phyloP scores from a whole-genome alignment of 306 rosid species.

The Rosa lucieae region DNA sequence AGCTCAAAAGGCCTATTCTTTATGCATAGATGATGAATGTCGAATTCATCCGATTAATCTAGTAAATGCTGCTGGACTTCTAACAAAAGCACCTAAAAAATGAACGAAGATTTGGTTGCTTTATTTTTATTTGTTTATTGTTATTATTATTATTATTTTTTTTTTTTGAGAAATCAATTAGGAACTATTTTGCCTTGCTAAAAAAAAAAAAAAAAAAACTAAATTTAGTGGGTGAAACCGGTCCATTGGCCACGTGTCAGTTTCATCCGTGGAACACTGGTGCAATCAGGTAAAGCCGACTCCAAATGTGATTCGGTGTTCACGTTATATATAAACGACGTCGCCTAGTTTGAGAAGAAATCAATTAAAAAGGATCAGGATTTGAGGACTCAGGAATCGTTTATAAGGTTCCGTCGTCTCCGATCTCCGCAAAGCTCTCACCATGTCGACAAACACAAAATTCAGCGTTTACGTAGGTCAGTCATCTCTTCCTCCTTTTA shows the following conservation, averaged over 20 bases:
- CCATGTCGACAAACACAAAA: conserved; percentile 48
- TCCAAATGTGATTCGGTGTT: background rate
- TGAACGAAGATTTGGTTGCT: too few species aligned
- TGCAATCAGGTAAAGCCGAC: background rate
- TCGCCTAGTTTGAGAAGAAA: background rate
- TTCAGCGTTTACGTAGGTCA: conserved; percentile 55
- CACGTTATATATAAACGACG: background rate
- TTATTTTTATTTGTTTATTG: too few species aligned
- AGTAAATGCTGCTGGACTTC: too few species aligned
- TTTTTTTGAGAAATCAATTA: too few species aligned
- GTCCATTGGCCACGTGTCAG: background rate
- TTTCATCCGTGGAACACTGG: background rate
- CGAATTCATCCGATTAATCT: too few species aligned
- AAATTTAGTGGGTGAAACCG: too few species aligned
- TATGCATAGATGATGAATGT: too few species aligned
- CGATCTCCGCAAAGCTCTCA: background rate
- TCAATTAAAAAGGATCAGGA: background rate
- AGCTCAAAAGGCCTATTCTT: too few species aligned
- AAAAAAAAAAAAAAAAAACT: too few species aligned
- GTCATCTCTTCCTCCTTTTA: background rate
- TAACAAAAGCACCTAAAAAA: too few species aligned
- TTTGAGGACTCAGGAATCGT: background rate
- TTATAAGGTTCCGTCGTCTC: conserved; percentile 28
- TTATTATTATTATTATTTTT: too few species aligned
- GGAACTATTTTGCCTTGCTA: too few species aligned